Conservation (phyloP, 768 basidiomycete species). For the Lentinula guzmanii region DNA sequence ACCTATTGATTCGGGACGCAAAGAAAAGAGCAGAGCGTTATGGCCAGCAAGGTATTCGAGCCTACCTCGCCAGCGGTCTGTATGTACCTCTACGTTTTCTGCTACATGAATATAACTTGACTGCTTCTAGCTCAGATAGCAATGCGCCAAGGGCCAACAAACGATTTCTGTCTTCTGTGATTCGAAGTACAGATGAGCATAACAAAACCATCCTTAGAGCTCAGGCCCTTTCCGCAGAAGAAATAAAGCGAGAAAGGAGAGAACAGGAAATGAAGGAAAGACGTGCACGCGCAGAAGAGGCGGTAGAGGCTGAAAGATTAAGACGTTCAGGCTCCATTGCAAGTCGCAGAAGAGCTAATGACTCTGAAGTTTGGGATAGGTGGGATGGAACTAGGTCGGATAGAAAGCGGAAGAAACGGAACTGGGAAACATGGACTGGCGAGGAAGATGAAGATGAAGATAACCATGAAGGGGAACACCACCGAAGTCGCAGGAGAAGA, state of each 20-base stretch:
- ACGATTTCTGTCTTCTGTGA: slow-evolving; percentile 78
- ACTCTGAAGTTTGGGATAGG: slow-evolving; percentile 39
- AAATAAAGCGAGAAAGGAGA: slow-evolving; percentile 62
- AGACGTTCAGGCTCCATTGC: slow-evolving; percentile 28
- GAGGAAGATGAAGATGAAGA: slow-evolving; percentile 28
- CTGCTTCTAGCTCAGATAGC: slow-evolving; percentile 48
- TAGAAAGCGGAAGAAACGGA: slow-evolving; percentile 39
- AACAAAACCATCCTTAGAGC: slow-evolving; percentile 79
- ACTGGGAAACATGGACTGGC: slow-evolving; percentile 49
- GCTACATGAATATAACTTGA: background rate
- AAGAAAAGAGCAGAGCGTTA: slow-evolving; percentile 86
- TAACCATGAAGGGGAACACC: slow-evolving; percentile 16
- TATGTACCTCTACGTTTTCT: slow-evolving; percentile 17
- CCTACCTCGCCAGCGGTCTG: slow-evolving; percentile 60
- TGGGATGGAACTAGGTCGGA: slow-evolving; percentile 48
- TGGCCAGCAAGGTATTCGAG: slow-evolving; percentile 68
- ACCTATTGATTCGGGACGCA: slow-evolving; percentile 88
- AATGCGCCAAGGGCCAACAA: slow-evolving; percentile 79
- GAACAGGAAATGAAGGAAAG: slow-evolving; percentile 61
- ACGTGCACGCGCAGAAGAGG: slow-evolving; percentile 68
- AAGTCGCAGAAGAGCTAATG: slow-evolving; percentile 7
- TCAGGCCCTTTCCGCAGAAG: slow-evolving; percentile 67
- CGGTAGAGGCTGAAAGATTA: slow-evolving; percentile 58
- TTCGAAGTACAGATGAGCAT: slow-evolving; percentile 92
- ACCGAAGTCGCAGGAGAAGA: slow-evolving; percentile 13